Percentiles rank a stretch among this genome's conserved stretches.
Evolutionary conservation across 2,329 filamentous ascomycete species (phyloP).

Genomic region (Microthyrium microscopicum): DNA sequence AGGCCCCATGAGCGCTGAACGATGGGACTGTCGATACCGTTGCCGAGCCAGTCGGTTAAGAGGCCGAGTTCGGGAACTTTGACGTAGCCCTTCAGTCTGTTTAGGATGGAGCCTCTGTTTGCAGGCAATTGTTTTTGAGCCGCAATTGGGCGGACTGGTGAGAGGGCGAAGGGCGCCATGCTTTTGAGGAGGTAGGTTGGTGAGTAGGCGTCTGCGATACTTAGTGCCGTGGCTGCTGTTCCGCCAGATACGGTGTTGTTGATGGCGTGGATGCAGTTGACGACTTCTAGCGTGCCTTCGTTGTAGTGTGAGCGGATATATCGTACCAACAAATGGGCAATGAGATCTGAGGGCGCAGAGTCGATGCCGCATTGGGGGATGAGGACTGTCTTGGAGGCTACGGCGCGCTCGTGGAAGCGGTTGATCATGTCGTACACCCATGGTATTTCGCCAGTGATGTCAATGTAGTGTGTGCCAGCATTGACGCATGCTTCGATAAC

Average conservation of each 20-base stretch:
- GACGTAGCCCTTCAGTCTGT: conserved; percentile 34
- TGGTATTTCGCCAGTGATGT: conserved; percentile 46
- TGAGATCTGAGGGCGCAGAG: conserved; percentile 43
- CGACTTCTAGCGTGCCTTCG: conserved; percentile 32
- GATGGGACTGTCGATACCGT: conserved; percentile 36
- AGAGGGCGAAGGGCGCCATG: conserved; percentile 35
- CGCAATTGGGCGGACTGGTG: conserved; percentile 15
- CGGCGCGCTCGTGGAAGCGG: conserved; percentile 41
- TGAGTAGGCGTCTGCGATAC: conserved; percentile 31
- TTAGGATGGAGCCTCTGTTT: conserved; percentile 17
- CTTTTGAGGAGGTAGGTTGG: conserved; percentile 30
- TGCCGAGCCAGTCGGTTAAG: conserved; percentile 37
- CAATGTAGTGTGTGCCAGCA: conserved; percentile 50
- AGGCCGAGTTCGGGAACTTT: conserved; percentile 39
- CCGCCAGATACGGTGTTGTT: conserved; percentile 36
- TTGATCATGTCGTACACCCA: conserved; percentile 47
- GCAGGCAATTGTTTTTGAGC: conserved; percentile 15
- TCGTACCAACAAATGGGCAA: conserved; percentile 32
- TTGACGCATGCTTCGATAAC: conserved; percentile 48
- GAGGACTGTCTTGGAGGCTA: not conserved
- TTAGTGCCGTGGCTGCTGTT: conserved; percentile 48
- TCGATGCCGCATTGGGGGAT: conserved; percentile 46
- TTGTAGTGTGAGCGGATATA: conserved; percentile 35
- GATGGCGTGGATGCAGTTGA: conserved; percentile 35
- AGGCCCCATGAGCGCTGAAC: conserved; percentile 44